Percentiles rank a stretch among this genome's conserved stretches.
phyloP scores from a whole-genome alignment of 768 basidiomycete genomes.

The Stropharia rugosoannulata region DNA sequence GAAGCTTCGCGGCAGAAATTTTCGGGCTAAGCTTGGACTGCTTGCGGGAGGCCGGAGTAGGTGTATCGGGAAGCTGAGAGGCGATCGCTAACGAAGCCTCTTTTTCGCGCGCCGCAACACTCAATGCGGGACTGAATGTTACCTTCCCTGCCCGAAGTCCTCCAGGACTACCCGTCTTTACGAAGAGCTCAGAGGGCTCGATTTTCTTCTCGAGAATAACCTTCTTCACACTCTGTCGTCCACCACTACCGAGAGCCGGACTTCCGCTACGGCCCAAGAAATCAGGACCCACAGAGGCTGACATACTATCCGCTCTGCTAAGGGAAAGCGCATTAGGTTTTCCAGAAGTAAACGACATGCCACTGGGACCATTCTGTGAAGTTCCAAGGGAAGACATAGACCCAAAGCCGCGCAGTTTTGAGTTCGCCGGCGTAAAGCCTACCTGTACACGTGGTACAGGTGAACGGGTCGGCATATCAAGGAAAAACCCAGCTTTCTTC shows the following conservation, averaged over 20 bases:
- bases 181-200: slow-evolving; percentile 69
- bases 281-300: slow-evolving; percentile 49
- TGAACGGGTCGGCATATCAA: slow-evolving; percentile 73
- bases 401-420: slow-evolving; percentile 73
- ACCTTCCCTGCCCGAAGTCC: slow-evolving; percentile 49
- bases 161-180: slow-evolving; percentile 47
- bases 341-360: slow-evolving; percentile 51
- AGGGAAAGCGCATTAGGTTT: slow-evolving; percentile 56
- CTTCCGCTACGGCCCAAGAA: slow-evolving; percentile 60
- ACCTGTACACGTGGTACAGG: slow-evolving; percentile 64
- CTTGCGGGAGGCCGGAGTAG: slow-evolving; percentile 32
- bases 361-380: slow-evolving; percentile 29
- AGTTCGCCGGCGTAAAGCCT: slow-evolving; percentile 64
- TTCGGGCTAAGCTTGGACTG: slow-evolving; percentile 42
- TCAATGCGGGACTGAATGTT: slow-evolving; percentile 73
- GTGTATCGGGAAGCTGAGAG: slow-evolving; percentile 29
- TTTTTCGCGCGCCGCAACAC: slow-evolving; percentile 73
- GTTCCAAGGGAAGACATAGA: slow-evolving; percentile 43
- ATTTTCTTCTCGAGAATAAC: slow-evolving; percentile 86
- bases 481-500: slow-evolving; percentile 76
- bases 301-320: slow-evolving; percentile 46
- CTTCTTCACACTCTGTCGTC: slow-evolving; percentile 87
- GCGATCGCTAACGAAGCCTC: slow-evolving; percentile 49
- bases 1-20: slow-evolving; percentile 35
- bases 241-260: slow-evolving; percentile 67